These are phyloP conservation scores for Leccinum disarticulatum DNA, from an alignment of 768 basidiomycete genomes.

Conservation along the genomic window DNA sequence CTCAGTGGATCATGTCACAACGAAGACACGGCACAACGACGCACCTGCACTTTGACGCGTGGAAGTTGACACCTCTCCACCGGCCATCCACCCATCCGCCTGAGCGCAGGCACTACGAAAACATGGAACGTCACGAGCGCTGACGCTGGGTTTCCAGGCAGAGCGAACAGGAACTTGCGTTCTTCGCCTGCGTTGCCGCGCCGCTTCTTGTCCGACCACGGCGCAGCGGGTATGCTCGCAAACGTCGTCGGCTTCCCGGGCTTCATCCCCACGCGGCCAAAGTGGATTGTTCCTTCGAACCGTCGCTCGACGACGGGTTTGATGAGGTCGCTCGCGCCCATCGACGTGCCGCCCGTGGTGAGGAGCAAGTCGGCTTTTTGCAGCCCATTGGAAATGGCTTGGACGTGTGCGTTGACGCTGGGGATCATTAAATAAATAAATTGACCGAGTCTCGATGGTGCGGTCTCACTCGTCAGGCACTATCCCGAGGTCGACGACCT, in stretches of 20 bases:
- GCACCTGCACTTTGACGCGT: constrained; percentile 60
- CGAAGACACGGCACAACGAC: constrained; percentile 15
- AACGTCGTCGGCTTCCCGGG: constrained; percentile 91
- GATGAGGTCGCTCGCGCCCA: constrained; percentile 85
- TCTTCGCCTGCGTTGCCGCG: not conserved
- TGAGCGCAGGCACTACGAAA: constrained; percentile 80
- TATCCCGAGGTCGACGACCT: constrained; percentile 79
- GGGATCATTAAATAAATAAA: not conserved
- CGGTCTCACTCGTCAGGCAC: constrained; percentile 63
- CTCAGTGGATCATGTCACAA: not conserved
- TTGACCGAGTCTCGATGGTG: not conserved
- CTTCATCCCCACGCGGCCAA: constrained; percentile 82
- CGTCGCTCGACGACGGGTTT: constrained; percentile 87
- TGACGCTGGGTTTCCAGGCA: constrained; percentile 88
- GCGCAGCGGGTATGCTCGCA: constrained; percentile 60
- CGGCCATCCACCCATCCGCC: constrained; percentile 70
- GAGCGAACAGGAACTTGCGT: constrained; percentile 71
- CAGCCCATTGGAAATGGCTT: constrained; percentile 56
- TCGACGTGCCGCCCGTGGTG: constrained; percentile 88
- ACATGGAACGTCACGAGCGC: constrained; percentile 85
- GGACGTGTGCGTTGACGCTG: constrained; percentile 59
- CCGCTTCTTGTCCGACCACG: not conserved
- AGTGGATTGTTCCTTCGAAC: constrained; percentile 75
- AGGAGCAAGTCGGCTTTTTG: constrained; percentile 70
- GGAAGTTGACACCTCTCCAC: constrained; percentile 54